Evolutionary conservation across 306 rosid genomes (phyloP).

Genomic region (Cicer yamashitae): DNA sequence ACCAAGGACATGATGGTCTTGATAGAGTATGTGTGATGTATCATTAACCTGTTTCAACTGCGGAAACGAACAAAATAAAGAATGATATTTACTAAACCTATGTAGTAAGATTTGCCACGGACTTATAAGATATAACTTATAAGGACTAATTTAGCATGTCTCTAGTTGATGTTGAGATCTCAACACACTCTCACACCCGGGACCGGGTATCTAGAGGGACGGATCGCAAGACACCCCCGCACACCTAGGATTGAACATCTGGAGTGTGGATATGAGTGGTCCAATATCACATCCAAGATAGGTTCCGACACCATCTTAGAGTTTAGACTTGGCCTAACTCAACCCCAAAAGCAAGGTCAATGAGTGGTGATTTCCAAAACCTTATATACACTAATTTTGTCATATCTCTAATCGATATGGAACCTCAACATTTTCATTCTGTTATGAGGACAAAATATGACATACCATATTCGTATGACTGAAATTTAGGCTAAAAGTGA

Average conservation of each 20-base stretch:
- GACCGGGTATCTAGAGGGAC: not conserved
- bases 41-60: conserved; percentile 7
- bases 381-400: too few species aligned
- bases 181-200: not conserved
- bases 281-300: not conserved
- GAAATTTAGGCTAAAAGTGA: conserved; percentile 9
- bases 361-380: too few species aligned
- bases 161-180: not conserved
- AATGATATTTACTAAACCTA: conserved; percentile 8
- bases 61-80: conserved; percentile 23
- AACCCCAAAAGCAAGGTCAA: too few species aligned
- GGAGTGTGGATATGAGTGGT: not conserved
- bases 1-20: conserved; percentile 2
- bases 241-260: not conserved
- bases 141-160: too few species aligned
- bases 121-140: too few species aligned
- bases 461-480: not conserved
- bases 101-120: not conserved
- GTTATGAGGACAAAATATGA: conserved; percentile 15
- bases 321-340: too few species aligned
- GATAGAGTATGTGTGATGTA: conserved; percentile 17
- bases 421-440: not conserved
- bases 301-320: too few species aligned
- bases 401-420: too few species aligned
- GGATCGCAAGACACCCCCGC: not conserved